Conservation (phyloP, 2,329 filamentous ascomycete species). For the Diaporthe sp. region DNA sequence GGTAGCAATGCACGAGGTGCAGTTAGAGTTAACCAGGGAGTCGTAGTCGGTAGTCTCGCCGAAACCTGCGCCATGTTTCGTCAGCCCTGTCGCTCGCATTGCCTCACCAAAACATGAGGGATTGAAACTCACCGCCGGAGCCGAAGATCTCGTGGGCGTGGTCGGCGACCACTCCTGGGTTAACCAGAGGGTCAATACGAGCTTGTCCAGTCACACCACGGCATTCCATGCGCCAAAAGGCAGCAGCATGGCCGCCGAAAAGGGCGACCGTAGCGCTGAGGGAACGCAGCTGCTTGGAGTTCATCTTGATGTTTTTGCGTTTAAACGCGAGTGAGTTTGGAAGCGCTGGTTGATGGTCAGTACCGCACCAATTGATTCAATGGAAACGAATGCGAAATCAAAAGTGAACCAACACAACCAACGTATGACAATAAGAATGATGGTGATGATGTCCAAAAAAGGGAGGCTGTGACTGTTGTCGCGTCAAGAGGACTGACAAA, state of each 20-base stretch:
- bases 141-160: constrained; percentile 85
- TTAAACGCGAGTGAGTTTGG: constrained; percentile 11
- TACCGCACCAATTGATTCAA: neutral
- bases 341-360: constrained; percentile 10
- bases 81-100: constrained; percentile 13
- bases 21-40: constrained; percentile 71
- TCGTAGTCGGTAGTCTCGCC: constrained; percentile 66
- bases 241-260: constrained; percentile 56
- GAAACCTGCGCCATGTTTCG: constrained; percentile 67
- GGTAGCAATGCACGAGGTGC: constrained; percentile 84
- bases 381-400: neutral
- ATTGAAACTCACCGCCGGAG: constrained; percentile 74
- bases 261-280: constrained; percentile 27
- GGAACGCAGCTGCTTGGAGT: constrained; percentile 28
- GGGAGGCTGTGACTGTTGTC: neutral
- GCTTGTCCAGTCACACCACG: constrained; percentile 76
- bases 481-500: constrained; percentile 9
- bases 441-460: neutral
- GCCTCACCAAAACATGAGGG: neutral
- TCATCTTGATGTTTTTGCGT: constrained; percentile 34
- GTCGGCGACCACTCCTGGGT: constrained; percentile 67
- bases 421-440: neutral
- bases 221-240: constrained; percentile 94
- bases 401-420: neutral
- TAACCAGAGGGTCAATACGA: constrained; percentile 82